These are phyloP conservation scores for Melocanna baccifera DNA, from an alignment of 176 grass and related monocot species.

Conservation along the genomic window DNA sequence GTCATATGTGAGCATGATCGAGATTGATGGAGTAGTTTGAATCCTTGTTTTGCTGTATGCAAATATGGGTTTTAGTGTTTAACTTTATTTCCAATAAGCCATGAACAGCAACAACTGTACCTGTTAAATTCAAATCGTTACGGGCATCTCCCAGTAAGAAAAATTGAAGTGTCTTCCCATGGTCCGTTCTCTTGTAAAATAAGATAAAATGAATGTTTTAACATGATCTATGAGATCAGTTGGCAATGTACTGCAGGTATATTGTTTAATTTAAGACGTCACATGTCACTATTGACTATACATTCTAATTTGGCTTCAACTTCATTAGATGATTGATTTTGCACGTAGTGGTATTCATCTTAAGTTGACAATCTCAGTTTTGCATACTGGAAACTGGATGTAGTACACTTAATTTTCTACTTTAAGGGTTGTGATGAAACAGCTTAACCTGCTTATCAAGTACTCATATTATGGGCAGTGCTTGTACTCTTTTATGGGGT, in stretches of 20 bases:
- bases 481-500: neutral
- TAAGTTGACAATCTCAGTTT: neutral
- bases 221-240: neutral
- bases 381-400: neutral
- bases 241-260: neutral
- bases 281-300: neutral
- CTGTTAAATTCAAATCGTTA: neutral
- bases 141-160: neutral
- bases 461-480: neutral
- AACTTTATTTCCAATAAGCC: neutral
- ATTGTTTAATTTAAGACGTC: neutral
- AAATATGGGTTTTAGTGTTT: neutral
- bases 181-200: neutral
- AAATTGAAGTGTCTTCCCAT: neutral
- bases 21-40: neutral
- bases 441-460: neutral
- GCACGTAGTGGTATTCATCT: neutral
- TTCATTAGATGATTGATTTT: neutral
- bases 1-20: neutral
- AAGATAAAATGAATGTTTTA: neutral
- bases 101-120: neutral
- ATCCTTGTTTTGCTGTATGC: slow-evolving; percentile 9
- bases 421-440: neutral
- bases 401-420: neutral
- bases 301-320: neutral